Conservation (phyloP, 352 stramenopile genomes). For the Globisporangium splendens region DNA sequence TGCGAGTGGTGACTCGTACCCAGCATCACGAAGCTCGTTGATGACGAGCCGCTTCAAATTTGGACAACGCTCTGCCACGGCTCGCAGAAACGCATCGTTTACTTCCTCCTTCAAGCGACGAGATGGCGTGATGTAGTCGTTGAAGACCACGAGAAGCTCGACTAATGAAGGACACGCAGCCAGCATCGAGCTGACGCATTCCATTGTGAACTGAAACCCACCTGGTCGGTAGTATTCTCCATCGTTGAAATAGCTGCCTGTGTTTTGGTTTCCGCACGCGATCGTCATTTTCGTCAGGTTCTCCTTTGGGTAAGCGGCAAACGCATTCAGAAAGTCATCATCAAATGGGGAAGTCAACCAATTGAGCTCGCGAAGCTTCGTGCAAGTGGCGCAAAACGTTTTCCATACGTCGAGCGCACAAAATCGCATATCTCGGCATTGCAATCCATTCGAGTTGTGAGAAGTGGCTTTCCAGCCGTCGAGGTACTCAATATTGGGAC, state of each 20-base stretch:
- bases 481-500: constrained; percentile 18
- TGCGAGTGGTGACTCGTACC: neutral
- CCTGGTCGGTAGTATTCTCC: neutral
- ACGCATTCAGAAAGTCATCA: constrained; percentile 1
- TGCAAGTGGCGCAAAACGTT: neutral
- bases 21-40: neutral
- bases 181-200: neutral
- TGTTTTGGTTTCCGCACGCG: neutral
- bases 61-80: neutral
- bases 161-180: constrained; percentile 9
- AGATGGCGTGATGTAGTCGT: neutral
- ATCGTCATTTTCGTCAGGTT: neutral
- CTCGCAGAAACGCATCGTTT: neutral
- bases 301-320: neutral
- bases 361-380: constrained; percentile 5
- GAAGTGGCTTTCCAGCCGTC: constrained; percentile 20
- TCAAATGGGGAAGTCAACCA: neutral
- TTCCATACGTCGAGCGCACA: constrained; percentile 2
- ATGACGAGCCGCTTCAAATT: neutral
- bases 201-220: neutral
- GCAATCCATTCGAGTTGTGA: constrained; percentile 2
- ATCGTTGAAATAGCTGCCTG: neutral
- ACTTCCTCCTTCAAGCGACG: neutral
- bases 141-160: constrained; percentile 11
- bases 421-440: constrained; percentile 10